phyloP scores from a whole-genome alignment of 2,329 filamentous ascomycete species.

The Fusarium siculi region DNA sequence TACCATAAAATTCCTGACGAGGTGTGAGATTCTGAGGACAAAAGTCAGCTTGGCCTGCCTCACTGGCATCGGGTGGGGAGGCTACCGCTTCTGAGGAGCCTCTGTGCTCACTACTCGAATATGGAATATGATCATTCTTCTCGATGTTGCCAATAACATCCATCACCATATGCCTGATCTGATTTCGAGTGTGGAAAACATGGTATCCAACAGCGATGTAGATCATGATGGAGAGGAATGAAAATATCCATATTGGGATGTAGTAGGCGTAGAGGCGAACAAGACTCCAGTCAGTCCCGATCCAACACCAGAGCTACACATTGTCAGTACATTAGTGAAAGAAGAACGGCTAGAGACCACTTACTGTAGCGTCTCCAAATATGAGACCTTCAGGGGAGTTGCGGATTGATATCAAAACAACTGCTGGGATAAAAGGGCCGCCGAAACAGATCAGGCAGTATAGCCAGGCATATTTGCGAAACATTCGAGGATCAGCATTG shows the following conservation, averaged over 20 bases:
- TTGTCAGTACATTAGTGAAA: conserved; percentile 11
- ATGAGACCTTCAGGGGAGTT: conserved; percentile 52
- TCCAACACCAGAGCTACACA: conserved; percentile 69
- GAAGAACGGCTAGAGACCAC: conserved; percentile 20
- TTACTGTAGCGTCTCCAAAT: conserved; percentile 67
- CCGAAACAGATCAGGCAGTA: conserved; percentile 78
- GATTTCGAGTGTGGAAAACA: conserved; percentile 68
- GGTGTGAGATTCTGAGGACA: conserved; percentile 41
- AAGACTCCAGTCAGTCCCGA: conserved; percentile 62
- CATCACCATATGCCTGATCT: conserved; percentile 58
- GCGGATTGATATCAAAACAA: conserved; percentile 71
- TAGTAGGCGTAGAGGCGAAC: conserved; percentile 70
- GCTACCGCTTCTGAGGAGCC: conserved; percentile 51
- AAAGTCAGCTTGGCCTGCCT: conserved; percentile 24
- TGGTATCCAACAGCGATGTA: conserved; percentile 68
- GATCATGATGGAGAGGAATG: conserved; percentile 63
- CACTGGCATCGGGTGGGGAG: background rate
- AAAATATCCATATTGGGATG: conserved; percentile 69
- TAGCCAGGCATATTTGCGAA: conserved; percentile 74
- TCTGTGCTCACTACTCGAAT: conserved; percentile 43
- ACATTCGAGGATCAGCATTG: conserved; percentile 68
- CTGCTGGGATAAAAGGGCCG: conserved; percentile 72
- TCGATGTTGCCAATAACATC: conserved; percentile 40
- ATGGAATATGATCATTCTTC: conserved; percentile 30
- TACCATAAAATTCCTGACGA: conserved; percentile 54